A percentile compares a stretch with the other conserved stretches of the same genome.
phyloP scores from a whole-genome alignment of 2,329 filamentous ascomycete genomes.

The Penicillium nordicum region DNA sequence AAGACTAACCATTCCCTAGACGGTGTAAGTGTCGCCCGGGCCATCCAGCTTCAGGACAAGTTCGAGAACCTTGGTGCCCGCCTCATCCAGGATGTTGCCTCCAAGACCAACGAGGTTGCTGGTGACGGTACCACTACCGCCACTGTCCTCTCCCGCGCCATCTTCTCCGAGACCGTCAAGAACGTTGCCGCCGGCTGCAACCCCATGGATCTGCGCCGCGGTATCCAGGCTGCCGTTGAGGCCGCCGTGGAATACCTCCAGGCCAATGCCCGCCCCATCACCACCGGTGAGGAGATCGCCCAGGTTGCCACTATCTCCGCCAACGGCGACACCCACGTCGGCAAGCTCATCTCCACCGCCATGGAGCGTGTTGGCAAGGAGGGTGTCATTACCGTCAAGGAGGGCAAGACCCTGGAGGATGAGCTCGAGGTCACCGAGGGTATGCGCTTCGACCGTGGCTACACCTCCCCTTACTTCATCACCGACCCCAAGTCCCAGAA shows the following conservation, averaged over 20 bases:
- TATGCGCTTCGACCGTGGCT: constrained; percentile 99
- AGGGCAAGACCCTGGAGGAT: constrained; percentile 96
- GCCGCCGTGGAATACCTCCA: constrained; percentile 91
- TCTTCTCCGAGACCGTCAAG: constrained; percentile 99
- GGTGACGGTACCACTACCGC: constrained; percentile 98
- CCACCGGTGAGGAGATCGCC: constrained; percentile 92
- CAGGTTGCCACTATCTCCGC: constrained; percentile 98
- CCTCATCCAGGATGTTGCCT: constrained; percentile 94
- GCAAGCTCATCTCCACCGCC: constrained; percentile 90
- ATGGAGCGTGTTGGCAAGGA: constrained; percentile 99
- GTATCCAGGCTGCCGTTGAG: constrained; percentile 94
- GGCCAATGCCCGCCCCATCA: constrained; percentile 96
- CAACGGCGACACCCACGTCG: constrained; percentile 94
- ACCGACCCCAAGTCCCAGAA: constrained; percentile 98
- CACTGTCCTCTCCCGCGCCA: constrained; percentile 92
- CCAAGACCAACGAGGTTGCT: constrained; percentile 98
- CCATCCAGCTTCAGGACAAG: constrained; percentile 93
- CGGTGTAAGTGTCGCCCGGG: constrained; percentile 85
- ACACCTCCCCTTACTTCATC: constrained; percentile 99
- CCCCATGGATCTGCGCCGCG: constrained; percentile 96
- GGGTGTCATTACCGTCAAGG: constrained; percentile 99
- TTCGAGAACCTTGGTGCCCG: constrained; percentile 99
- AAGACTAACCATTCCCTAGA: constrained; percentile 49
- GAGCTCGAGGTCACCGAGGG: constrained; percentile 99
- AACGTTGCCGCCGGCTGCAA: constrained; percentile 99